phyloP scores from a whole-genome alignment of 192 early-diverging fungal species.

The Lobosporangium transversale region DNA sequence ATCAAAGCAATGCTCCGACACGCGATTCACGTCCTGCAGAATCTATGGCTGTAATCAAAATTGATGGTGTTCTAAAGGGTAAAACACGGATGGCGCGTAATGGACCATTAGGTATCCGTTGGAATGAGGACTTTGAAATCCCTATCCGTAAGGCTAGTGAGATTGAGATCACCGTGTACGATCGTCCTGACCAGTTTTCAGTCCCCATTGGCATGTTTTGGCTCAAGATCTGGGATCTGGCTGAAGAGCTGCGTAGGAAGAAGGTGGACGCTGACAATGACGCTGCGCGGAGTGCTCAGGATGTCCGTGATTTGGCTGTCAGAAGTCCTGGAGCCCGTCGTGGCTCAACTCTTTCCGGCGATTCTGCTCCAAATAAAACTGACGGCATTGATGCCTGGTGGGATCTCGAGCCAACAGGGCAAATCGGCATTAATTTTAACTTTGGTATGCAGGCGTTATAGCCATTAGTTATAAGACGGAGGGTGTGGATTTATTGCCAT shows the following conservation, averaged over 20 bases:
- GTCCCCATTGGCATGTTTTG: constrained; percentile 88
- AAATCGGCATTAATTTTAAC: constrained; percentile 86
- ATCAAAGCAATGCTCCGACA: constrained; percentile 66
- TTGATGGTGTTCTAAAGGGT: constrained; percentile 83
- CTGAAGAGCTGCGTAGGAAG: constrained; percentile 80
- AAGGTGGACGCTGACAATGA: constrained; percentile 74
- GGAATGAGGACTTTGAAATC: constrained; percentile 89
- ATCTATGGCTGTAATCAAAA: constrained; percentile 79
- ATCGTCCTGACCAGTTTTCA: constrained; percentile 72
- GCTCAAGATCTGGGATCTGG: constrained; percentile 94
- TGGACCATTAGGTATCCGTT: constrained; percentile 66
- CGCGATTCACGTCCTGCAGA: constrained; percentile 69
- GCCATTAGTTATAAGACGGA: no score
- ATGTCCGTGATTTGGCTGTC: constrained; percentile 34
- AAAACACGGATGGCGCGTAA: constrained; percentile 73
- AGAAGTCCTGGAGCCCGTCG: constrained; percentile 19
- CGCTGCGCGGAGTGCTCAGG: constrained; percentile 57
- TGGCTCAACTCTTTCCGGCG: not conserved
- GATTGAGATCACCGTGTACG: constrained; percentile 91
- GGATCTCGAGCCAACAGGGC: constrained; percentile 94
- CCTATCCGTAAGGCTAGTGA: constrained; percentile 90
- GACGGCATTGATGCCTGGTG: constrained; percentile 82
- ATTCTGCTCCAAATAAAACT: constrained; percentile 1
- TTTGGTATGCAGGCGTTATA: constrained; percentile 70
- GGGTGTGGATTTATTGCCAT: no score